Percentiles rank a stretch among this genome's conserved stretches.
Evolutionary conservation across 208 protist species (phyloP).

Genomic region (Histomonas meleagridis): DNA sequence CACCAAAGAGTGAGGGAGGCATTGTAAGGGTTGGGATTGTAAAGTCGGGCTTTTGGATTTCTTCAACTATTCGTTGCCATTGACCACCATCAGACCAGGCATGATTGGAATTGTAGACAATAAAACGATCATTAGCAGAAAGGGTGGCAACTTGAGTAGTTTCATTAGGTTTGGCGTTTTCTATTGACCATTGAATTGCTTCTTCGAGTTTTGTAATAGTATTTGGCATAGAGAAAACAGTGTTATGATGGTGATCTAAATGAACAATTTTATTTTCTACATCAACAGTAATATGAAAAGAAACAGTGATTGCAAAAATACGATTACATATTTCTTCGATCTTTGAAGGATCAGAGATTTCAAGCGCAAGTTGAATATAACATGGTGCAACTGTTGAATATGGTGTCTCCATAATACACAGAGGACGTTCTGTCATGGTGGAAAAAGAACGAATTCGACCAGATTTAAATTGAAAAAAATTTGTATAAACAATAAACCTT

Average conservation of each 20-base stretch:
- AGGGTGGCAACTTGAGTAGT: not conserved
- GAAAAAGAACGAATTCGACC: not conserved
- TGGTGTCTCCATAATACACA: not conserved
- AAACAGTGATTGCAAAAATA: not conserved
- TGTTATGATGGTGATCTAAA: not conserved
- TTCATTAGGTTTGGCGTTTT: not conserved
- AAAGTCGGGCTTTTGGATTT: not conserved
- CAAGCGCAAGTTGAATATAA: not conserved
- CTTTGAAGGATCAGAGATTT: not conserved
- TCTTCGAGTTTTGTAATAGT: not conserved
- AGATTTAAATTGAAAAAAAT: no score
- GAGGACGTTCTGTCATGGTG: not conserved
- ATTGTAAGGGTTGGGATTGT: not conserved
- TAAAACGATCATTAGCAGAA: not conserved
- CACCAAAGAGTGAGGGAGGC: not conserved
- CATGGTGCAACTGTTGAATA: not conserved
- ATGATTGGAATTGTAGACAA: not conserved
- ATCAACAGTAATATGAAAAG: not conserved
- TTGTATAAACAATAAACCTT: no score
- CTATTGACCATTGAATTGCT: not conserved
- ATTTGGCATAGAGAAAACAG: not conserved
- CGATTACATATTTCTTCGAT: not conserved
- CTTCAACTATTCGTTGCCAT: not conserved
- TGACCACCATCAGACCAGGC: not conserved
- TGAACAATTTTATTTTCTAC: not conserved